These are phyloP conservation scores for Ganoderma sinense DNA, from an alignment of 1,284 basidiomycete species.

Conservation along the genomic window DNA sequence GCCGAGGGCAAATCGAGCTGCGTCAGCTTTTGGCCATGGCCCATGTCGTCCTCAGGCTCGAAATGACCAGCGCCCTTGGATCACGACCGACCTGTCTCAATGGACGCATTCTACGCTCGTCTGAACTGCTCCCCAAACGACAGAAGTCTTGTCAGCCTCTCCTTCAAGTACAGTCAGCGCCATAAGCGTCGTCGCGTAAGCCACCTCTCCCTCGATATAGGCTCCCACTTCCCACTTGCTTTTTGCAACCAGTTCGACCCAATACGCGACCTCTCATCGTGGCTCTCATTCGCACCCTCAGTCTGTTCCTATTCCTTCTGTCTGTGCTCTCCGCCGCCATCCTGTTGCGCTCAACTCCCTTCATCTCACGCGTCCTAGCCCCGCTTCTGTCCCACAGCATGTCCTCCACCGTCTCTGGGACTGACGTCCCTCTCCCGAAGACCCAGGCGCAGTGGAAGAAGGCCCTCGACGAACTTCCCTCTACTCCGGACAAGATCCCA, in stretches of 20 bases:
- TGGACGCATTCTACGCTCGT: background rate
- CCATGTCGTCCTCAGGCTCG: background rate
- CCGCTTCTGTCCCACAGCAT: slow-evolving; percentile 24
- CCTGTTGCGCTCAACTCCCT: slow-evolving; percentile 24
- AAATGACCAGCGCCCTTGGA: background rate
- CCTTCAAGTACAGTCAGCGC: slow-evolving; percentile 12
- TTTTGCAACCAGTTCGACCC: background rate
- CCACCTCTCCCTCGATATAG: background rate
- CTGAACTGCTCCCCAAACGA: too few species aligned
- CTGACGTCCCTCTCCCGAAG: slow-evolving; percentile 38
- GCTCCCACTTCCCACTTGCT: background rate
- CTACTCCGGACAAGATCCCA: slow-evolving; percentile 68
- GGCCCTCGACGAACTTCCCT: slow-evolving; percentile 66
- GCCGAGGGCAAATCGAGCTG: background rate
- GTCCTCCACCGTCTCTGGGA: slow-evolving; percentile 24
- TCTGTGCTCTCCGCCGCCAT: slow-evolving; percentile 31
- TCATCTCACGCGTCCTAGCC: slow-evolving; percentile 25
- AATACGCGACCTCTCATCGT: slow-evolving; percentile 12
- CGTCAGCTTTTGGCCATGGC: background rate
- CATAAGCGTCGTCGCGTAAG: slow-evolving; percentile 7
- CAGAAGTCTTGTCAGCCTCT: slow-evolving; percentile 7
- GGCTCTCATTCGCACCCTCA: slow-evolving; percentile 15
- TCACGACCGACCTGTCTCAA: background rate
- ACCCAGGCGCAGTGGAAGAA: slow-evolving; percentile 58
- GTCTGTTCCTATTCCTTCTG: slow-evolving; percentile 21